phyloP scores from a whole-genome alignment of 352 stramenopile genomes.

The Globisporangium parvum region DNA sequence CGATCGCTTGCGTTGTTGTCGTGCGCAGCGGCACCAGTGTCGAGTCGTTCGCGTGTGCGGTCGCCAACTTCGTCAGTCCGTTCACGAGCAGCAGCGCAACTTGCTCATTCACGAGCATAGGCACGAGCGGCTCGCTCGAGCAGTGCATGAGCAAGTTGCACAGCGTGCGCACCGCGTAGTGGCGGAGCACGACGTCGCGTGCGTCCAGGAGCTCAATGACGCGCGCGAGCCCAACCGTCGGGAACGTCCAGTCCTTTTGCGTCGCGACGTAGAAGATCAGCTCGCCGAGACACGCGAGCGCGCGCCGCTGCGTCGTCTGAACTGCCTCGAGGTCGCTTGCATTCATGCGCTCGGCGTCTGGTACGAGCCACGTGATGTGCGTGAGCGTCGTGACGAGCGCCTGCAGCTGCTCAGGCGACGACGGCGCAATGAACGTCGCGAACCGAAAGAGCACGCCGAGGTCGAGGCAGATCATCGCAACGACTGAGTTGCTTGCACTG shows the following conservation, averaged over 20 bases:
- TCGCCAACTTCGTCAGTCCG: constrained; percentile 19
- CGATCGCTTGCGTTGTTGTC: constrained; percentile 39
- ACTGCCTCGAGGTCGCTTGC: constrained; percentile 3
- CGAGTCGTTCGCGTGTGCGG: background rate
- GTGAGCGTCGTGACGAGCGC: constrained; percentile 33
- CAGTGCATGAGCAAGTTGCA: constrained; percentile 63
- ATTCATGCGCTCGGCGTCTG: background rate
- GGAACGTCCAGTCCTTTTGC: constrained; percentile 38
- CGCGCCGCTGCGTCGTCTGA: background rate
- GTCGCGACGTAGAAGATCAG: constrained; percentile 71
- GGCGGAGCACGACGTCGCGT: constrained; percentile 28
- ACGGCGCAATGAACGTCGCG: constrained; percentile 59
- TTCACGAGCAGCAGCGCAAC: constrained; percentile 27
- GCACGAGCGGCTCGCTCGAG: constrained; percentile 20
- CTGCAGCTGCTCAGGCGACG: constrained; percentile 52
- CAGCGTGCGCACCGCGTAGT: constrained; percentile 54
- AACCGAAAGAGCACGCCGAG: constrained; percentile 66
- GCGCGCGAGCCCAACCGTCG: constrained; percentile 20
- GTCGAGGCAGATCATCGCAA: constrained; percentile 46
- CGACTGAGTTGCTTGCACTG: constrained; percentile 8
- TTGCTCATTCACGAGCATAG: constrained; percentile 35
- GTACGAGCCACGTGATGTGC: constrained; percentile 11
- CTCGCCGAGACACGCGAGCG: constrained; percentile 59
- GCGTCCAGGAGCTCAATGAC: constrained; percentile 37
- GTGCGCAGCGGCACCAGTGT: constrained; percentile 21